These are phyloP conservation scores for Murraya paniculata DNA, from an alignment of 345 rosid species.

Conservation along the genomic window DNA sequence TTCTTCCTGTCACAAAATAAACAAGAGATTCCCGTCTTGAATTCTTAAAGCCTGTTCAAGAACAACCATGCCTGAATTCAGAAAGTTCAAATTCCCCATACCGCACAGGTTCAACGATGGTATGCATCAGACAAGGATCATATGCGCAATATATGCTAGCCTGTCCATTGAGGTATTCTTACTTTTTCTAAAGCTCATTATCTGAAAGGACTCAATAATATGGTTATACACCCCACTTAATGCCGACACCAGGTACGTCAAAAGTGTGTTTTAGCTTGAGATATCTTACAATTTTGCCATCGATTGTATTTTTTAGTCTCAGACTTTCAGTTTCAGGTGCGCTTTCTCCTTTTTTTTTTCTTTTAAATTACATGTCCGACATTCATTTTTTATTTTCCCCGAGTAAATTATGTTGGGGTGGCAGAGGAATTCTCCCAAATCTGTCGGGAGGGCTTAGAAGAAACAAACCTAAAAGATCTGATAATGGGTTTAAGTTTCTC, in stretches of 20 bases:
- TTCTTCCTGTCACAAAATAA: constrained; percentile 28
- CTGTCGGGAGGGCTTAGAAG: background rate
- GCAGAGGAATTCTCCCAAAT: background rate
- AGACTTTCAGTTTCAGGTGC: background rate
- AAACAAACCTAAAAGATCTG: constrained; percentile 6
- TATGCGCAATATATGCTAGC: constrained; percentile 11
- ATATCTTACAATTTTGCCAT: background rate
- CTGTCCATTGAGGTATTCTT: constrained; percentile 25
- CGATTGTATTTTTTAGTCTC: background rate
- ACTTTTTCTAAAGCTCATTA: constrained; percentile 24
- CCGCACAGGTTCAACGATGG: constrained; percentile 15
- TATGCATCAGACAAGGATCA: constrained; percentile 20
- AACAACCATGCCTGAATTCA: background rate
- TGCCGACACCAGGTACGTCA: background rate
- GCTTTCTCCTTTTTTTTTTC: no score
- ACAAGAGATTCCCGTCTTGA: constrained; percentile 23
- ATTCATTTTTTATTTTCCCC: background rate
- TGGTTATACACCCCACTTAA: constrained; percentile 16
- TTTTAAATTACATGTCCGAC: no score
- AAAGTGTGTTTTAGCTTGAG: constrained; percentile 8
- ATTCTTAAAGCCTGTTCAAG: constrained; percentile 10
- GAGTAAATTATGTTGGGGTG: background rate
- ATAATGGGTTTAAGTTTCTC: constrained; percentile 31
- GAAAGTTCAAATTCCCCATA: constrained; percentile 11
- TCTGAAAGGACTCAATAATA: constrained; percentile 33